A percentile compares a stretch with the other conserved stretches of the same genome.
phyloP scores from a whole-genome alignment of 2,329 filamentous ascomycete species.

The Neofusicoccum sp. region DNA sequence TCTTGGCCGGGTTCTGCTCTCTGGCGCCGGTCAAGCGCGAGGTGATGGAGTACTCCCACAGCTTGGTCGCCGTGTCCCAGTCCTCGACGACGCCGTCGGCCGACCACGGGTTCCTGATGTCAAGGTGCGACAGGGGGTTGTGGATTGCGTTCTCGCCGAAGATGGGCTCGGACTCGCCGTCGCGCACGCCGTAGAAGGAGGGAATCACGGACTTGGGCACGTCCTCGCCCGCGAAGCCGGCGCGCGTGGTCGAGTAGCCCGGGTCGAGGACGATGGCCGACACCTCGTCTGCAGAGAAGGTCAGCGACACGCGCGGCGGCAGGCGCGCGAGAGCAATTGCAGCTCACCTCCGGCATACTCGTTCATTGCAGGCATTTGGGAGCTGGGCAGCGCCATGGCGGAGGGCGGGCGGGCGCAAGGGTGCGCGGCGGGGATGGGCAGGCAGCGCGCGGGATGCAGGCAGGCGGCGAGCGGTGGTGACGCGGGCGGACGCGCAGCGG shows the following conservation, averaged over 20 bases:
- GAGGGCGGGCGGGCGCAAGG: slow-evolving; percentile 20
- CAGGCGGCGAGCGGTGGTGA: not conserved
- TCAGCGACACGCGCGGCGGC: not conserved
- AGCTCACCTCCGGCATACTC: slow-evolving; percentile 48
- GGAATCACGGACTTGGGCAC: slow-evolving; percentile 90
- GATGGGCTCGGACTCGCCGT: slow-evolving; percentile 54
- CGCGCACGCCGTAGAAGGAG: slow-evolving; percentile 72
- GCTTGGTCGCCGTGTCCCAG: slow-evolving; percentile 84
- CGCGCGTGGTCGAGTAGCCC: slow-evolving; percentile 85
- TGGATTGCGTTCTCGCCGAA: slow-evolving; percentile 91
- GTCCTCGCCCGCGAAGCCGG: slow-evolving; percentile 96
- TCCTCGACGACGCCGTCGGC: slow-evolving; percentile 89
- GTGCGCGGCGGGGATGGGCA: not conserved
- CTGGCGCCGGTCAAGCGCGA: slow-evolving; percentile 79
- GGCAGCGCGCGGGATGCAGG: not conserved
- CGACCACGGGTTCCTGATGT: slow-evolving; percentile 90
- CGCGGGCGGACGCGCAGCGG: not conserved
- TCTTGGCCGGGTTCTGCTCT: slow-evolving; percentile 67
- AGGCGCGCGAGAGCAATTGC: not conserved
- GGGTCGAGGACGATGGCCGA: slow-evolving; percentile 95
- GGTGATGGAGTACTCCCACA: slow-evolving; percentile 93
- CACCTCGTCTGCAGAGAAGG: slow-evolving; percentile 72
- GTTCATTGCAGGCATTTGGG: slow-evolving; percentile 36
- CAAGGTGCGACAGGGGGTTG: slow-evolving; percentile 70
- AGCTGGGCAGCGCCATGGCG: slow-evolving; percentile 39